These are phyloP conservation scores for Aspergillus floridensis DNA, from an alignment of 2,329 filamentous ascomycete species.

Conservation along the genomic window DNA sequence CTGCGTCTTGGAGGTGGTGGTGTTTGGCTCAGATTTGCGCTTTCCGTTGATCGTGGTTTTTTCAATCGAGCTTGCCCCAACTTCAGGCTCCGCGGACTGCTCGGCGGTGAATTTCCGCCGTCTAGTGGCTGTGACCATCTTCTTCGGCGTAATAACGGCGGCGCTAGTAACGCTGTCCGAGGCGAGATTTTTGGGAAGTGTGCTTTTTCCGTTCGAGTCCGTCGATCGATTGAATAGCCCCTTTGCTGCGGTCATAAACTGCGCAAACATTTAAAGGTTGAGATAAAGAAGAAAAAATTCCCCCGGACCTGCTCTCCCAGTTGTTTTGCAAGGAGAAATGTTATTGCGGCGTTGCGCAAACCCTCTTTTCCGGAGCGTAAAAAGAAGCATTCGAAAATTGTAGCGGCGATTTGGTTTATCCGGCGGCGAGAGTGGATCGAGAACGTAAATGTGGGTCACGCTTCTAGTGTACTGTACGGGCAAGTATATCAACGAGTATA, in stretches of 20 bases:
- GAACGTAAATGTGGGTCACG: neutral
- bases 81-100: conserved; percentile 13
- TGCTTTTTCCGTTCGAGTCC: conserved; percentile 13
- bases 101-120: conserved; percentile 24
- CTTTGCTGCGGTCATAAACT: conserved; percentile 43
- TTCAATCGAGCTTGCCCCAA: neutral
- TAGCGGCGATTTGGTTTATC: conserved; percentile 12
- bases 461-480: too few relatives aligned
- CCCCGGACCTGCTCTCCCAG: neutral
- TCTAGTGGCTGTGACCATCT: conserved; percentile 39
- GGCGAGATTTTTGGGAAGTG: conserved; percentile 5
- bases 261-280: conserved; percentile 40
- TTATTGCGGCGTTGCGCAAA: conserved; percentile 14
- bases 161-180: neutral
- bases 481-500: neutral
- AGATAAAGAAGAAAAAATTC: neutral
- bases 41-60: conserved; percentile 26
- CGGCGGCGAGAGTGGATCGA: conserved; percentile 11
- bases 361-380: neutral
- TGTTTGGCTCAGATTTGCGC: conserved; percentile 28
- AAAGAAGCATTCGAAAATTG: neutral
- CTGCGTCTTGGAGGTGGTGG: conserved; percentile 23
- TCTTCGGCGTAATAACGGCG: conserved; percentile 6
- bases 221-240: conserved; percentile 38
- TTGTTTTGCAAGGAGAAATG: conserved; percentile 14